Evolutionary conservation across 2,329 filamentous ascomycete genomes (phyloP), one percentile per base, ranked within the genome.

Genomic region (Arthrobotrys sinensis): DNA sequence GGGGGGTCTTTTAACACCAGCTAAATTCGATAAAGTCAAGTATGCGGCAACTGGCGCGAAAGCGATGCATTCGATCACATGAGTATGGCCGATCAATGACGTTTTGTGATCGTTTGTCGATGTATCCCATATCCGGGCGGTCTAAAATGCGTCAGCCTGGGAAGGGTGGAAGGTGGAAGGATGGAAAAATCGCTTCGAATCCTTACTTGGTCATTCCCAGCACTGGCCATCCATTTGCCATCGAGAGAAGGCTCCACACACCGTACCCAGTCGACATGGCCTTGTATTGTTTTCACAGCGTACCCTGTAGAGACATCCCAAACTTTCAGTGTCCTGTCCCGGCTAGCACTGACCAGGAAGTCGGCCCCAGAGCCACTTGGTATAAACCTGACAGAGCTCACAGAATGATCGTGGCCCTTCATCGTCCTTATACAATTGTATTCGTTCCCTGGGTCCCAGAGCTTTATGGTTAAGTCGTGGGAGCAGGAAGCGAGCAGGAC

Each of bases 371-470:
- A 92, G 21, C 93, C 93, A 6, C 91, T 93, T 1, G 93, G 93
- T 43, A 97, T 91, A 83, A 97, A 97, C 6, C 94, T 91, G 36
- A 97, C 91, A 1, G 93, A 91, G 81, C 92, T 96, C 68, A 97
- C 93, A 80, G 91, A 96, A 84, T 97, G 95, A 82, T 97, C 94
- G 84, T 97, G 94, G 4, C 95, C 94, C 0, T 92, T 92, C 19
- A 97, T 87, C 0, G 94, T 97, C 64, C 94, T 89, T 71, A 97
- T 97, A 83, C 97, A 97, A 84, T 97, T 97, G 86, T 97, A 97
- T 76, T 96, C 93, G 83, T 97, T 92, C 50, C 90, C 89, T 0
- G 95, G 94, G 81, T 97, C 93, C 94, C 94, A 98, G 24, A 97
- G 87, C 84, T 97, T 97, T 85, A 97, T 97, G 1, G 93, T 97